Base-by-base conservation (phyloP, 192 early-diverging fungal species). In the Coemansia sp. region DNA sequence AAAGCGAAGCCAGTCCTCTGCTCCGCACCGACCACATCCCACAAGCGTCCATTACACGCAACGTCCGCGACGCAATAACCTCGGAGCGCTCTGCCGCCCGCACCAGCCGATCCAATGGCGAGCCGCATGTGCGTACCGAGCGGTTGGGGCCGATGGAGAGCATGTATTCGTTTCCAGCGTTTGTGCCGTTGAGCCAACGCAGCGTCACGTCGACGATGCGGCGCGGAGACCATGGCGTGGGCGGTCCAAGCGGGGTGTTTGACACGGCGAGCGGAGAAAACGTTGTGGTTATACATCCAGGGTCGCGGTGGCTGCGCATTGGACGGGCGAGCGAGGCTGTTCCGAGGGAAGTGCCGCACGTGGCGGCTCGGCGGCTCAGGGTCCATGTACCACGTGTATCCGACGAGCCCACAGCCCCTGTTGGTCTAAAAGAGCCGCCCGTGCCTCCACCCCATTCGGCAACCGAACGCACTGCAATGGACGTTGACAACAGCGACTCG, bases 211-310 rank as follows among this genome's bases (percentile, higher is more conserved):
- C 78, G 60, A 63, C 62, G 2, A 54, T 81, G 59, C 61, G 60
- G 34, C 65, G 67, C 17, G 55, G 66, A 15, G 73, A 75, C 42
- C 65, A 54, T 2, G 69, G 72, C 6, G 61, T 72, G 4, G 73
- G 69, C 23, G 37, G 42, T 4, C 25, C 37, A 8, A 53, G 56
- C 17, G 56, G 51, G 1, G 60, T 59, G 5, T 37, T 74, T 21
- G 65, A 74, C 2, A 73, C 66, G 4, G 49, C 73, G 2, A 71
- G 61, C 1, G 84, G 83, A 40, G 72, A 82, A 10, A 89, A 93
- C 65, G 85, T 90, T 15, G 83, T 95, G 59, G 87, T 95, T 14
- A 91, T 95, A 56, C 90, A 95, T 44, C 86, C 93, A 3, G 93
- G 93, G 42, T 95, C 93, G 52, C 78, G 87, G 51, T 85, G 86